These are phyloP conservation scores for Paraglomus brasilianum DNA, from an alignment of 192 early-diverging fungal genomes.

Conservation along the genomic window DNA sequence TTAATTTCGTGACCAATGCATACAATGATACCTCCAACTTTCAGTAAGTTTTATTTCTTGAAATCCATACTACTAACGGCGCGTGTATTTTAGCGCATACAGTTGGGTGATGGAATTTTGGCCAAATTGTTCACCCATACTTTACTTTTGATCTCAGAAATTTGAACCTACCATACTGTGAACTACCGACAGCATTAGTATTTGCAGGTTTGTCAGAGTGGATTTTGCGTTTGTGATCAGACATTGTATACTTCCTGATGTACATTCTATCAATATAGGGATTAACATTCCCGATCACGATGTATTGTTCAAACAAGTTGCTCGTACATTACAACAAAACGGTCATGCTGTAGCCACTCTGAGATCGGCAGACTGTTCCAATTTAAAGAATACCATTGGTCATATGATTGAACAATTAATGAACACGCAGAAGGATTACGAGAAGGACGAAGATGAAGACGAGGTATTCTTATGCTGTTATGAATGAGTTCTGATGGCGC, in stretches of 20 bases:
- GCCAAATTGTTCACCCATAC: not conserved
- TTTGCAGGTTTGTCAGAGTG: not conserved
- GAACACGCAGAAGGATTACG: conserved; percentile 30
- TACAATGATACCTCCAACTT: not conserved
- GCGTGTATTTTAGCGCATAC: not conserved
- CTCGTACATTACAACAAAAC: conserved; percentile 37
- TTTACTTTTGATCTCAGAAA: not conserved
- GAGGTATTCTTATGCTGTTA: conserved; percentile 31
- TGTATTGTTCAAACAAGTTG: conserved; percentile 66
- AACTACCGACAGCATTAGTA: conserved; percentile 1
- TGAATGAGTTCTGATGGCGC: conserved; percentile 37
- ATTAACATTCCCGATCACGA: conserved; percentile 79
- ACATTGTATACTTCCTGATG: not conserved
- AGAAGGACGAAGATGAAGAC: conserved; percentile 33
- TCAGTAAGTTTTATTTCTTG: not conserved
- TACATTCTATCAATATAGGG: conserved; percentile 56
- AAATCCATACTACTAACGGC: too few relatives aligned
- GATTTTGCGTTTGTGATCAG: not conserved
- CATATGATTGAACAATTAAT: conserved; percentile 71
- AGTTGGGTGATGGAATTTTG: not conserved
- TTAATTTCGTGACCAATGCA: not conserved
- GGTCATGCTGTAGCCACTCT: conserved; percentile 57
- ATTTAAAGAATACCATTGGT: conserved; percentile 59
- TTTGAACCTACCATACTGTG: not conserved
- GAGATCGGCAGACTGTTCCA: conserved; percentile 67